phyloP scores from a whole-genome alignment of 2,329 filamentous ascomycete genomes.

The Pseudogymnoascus verrucosus region DNA sequence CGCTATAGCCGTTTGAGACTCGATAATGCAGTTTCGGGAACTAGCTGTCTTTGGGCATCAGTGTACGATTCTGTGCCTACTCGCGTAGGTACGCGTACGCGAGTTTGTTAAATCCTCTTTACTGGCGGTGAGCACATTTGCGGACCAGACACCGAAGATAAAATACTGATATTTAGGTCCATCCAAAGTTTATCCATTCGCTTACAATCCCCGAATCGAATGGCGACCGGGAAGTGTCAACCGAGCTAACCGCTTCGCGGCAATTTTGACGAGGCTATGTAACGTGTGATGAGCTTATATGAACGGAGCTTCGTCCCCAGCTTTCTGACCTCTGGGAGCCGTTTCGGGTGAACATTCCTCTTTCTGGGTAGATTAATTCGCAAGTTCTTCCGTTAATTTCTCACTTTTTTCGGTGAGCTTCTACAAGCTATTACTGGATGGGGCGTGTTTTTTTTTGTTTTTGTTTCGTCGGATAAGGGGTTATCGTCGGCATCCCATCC shows the following conservation, averaged over 20 bases:
- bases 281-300: slow-evolving; percentile 8
- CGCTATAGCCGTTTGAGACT: neutral
- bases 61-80: neutral
- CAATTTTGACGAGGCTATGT: slow-evolving; percentile 8
- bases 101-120: neutral
- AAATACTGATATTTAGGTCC: neutral
- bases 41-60: neutral
- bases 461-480: neutral
- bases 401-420: neutral
- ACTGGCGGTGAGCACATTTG: neutral
- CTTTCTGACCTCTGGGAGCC: neutral
- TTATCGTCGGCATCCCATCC: neutral
- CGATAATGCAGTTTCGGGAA: neutral
- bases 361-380: neutral
- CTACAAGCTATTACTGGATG: neutral
- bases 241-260: slow-evolving; percentile 7
- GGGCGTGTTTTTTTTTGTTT: neutral
- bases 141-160: slow-evolving; percentile 1
- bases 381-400: neutral
- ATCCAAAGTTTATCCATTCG: slow-evolving; percentile 1
- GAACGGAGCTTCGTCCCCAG: slow-evolving; percentile 3
- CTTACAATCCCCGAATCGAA: slow-evolving; percentile 2
- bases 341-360: neutral
- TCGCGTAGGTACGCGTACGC: neutral
- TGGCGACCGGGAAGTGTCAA: neutral